These are phyloP conservation scores for Penicillium sp. DNA, from an alignment of 2,329 filamentous ascomycete species.

Conservation along the genomic window DNA sequence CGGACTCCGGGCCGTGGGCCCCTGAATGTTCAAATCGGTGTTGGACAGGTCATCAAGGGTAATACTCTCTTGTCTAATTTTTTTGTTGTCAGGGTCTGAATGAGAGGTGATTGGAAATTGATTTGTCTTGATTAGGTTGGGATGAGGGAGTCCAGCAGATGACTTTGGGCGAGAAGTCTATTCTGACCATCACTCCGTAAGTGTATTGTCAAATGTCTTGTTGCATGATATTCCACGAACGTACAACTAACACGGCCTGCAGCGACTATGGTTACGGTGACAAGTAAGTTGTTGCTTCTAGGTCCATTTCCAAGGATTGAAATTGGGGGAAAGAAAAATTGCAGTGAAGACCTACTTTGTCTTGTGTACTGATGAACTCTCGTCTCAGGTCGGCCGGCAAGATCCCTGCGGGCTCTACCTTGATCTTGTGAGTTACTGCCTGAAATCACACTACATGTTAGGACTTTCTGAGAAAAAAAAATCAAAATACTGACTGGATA, in stretches of 20 bases:
- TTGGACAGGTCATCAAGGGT: slow-evolving; percentile 82
- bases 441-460: no score
- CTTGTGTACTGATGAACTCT: slow-evolving; percentile 5
- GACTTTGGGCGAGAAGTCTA: slow-evolving; percentile 83
- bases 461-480: not conserved
- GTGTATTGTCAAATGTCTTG: slow-evolving; percentile 18
- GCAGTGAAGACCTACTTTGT: not conserved
- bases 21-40: slow-evolving; percentile 71
- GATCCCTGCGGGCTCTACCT: slow-evolving; percentile 65
- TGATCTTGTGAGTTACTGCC: slow-evolving; percentile 67
- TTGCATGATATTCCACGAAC: not conserved
- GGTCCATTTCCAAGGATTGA: not conserved
- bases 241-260: not conserved
- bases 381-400: slow-evolving; percentile 13
- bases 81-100: not conserved
- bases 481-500: not conserved
- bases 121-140: slow-evolving; percentile 50
- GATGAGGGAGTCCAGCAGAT: slow-evolving; percentile 77
- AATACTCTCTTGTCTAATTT: slow-evolving; percentile 15
- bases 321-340: not conserved
- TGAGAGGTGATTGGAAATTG: not conserved
- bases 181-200: slow-evolving; percentile 71
- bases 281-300: not conserved
- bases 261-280: slow-evolving; percentile 3
- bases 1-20: slow-evolving; percentile 59